Base-by-base conservation (phyloP, 495 filamentous ascomycete species). In the Cryomyces antarcticus region DNA sequence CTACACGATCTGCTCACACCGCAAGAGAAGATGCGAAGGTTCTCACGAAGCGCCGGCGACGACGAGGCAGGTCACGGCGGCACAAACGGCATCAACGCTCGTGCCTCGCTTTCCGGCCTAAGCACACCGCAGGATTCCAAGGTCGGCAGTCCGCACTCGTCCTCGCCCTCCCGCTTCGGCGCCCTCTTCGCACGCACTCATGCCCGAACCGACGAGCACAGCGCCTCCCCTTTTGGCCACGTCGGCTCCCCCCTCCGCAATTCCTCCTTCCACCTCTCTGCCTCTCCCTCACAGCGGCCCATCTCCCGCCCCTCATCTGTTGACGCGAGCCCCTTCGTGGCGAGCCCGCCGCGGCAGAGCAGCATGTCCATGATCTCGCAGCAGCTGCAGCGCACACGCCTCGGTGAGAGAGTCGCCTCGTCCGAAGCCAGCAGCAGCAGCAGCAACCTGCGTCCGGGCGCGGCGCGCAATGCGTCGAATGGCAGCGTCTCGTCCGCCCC, bases 221-320 rank as follows among this genome's bases (percentile, higher is more conserved):
- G 13, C 30, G 59, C 64, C 30, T 59, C 52, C 30, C 42, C 59
- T 6, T 49, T 93, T 53, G 80, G 83, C 30, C 85, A 93, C 49
- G 79, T 96, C 41, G 89, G 92, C 24, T 96, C 92, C 34, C 89
- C 89, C 27, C 70, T 97, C 6, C 83, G 89, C 37, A 92, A 94
- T 58, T 89, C 88, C 7, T 71, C 71, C 4, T 60, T 82, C 31
- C 57, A 63, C 13, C 2, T 43, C 1, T 70, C 66, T 49, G 75
- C 62, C 40, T 87, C 75, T 54, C 80, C 82, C 12, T 73, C 75
- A 35, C 62, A 79, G 13, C 72, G 75, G 38, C 65, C 76, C 31
- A 65, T 74, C 33, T 66, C 69, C 35, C 55, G 59, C 28, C 53
- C 55, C 12, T 44, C 55, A 28, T 66, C 66, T 35, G 72, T 72